Evolutionary conservation across 2,329 filamentous ascomycete genomes (phyloP).

Genomic region (Paecilomyces dactylethromorphus): DNA sequence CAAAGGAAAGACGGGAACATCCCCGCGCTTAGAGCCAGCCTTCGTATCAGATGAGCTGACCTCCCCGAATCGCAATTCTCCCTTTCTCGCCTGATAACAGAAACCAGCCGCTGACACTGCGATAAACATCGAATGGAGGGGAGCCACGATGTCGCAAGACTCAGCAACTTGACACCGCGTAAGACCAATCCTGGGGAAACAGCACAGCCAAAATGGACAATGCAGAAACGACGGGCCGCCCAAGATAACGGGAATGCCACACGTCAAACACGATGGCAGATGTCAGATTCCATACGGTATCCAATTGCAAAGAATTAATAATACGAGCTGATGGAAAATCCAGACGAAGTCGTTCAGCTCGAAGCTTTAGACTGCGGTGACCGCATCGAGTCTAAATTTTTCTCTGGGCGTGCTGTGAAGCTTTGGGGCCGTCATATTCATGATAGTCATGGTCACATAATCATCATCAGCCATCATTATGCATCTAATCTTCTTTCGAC

Average conservation of each 20-base stretch:
- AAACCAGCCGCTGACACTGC: background rate
- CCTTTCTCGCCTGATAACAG: too few relatives aligned
- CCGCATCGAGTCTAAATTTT: background rate
- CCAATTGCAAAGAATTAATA: too few relatives aligned
- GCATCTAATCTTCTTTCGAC: background rate
- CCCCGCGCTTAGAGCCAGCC: background rate
- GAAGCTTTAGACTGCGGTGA: background rate
- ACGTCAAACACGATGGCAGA: background rate
- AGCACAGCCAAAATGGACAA: background rate
- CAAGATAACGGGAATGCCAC: background rate
- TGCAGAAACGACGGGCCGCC: background rate
- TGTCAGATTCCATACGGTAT: background rate
- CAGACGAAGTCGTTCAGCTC: background rate
- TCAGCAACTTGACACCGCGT: background rate
- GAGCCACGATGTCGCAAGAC: background rate
- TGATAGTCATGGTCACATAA: background rate
- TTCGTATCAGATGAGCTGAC: background rate
- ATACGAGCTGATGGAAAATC: too few relatives aligned
- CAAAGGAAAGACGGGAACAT: too few relatives aligned
- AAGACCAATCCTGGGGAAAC: background rate
- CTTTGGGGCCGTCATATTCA: background rate
- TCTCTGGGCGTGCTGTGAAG: background rate
- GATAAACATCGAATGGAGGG: background rate
- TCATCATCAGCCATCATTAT: background rate
- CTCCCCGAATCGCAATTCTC: background rate